Evolutionary conservation across 2,329 filamentous ascomycete species (phyloP), one percentile per base, ranked within the genome.

Genomic region (Rasamsonia emersonii): DNA sequence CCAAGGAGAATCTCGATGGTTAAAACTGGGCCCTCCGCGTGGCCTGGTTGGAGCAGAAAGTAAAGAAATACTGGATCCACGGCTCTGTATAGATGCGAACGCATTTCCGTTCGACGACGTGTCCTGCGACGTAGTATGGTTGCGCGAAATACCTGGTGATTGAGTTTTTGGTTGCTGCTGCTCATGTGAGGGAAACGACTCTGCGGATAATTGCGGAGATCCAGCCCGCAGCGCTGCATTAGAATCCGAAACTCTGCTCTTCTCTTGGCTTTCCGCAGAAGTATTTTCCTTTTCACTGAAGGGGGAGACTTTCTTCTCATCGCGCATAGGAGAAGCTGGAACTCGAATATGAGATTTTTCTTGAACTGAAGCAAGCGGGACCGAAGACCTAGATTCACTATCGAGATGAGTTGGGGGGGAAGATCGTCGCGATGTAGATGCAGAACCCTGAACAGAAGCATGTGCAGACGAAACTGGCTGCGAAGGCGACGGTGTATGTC

Each of bases 371-470:
- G 32, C 28, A 3, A 37, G 37, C 23, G 15, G 38, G 26, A 39
- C 42, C 24, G 30, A 30, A 13, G 39, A 35, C 26, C 34, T 45
- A 8, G 50, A 48, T 14, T 38, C 30, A 24, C 71, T 65, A 41
- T 74, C 76, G 10, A 67, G 65, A 44, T 75, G 71, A 9, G 70
- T 55, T 16, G 62, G 70, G 10, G 77, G 77, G 4, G 77, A 79
- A 6, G 77, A 77, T 29, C 73, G 66, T 35, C 74, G 68, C 14
- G 76, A 79, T 18, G 71, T 75, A 13, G 66, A 55, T 13, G 58
- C 67, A 6, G 76, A 79, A 23, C 67, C 70, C 35, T 67, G 58
- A 14, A 65, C 69, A 14, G 70, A 73, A 24, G 64, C 61, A 30
- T 69, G 65, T 23, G 64, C 65, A 19, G 67, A 67, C 13, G 62